These are phyloP conservation scores for Ceratobasidium sp. DNA, from an alignment of 1,284 basidiomycete genomes.

Conservation along the genomic window DNA sequence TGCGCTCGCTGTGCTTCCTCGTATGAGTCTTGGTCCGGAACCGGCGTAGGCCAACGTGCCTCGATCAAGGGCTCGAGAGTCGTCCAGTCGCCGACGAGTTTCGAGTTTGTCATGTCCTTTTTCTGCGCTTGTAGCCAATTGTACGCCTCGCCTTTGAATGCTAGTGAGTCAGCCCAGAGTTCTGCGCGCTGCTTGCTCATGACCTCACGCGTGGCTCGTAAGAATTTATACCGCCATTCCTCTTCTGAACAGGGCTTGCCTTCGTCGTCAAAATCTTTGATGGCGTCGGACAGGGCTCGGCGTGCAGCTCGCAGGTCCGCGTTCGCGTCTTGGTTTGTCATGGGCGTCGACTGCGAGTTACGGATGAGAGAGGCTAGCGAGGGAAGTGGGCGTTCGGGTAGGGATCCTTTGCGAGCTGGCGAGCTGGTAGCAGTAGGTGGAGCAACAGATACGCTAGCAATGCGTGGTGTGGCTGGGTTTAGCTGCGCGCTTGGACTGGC, in stretches of 20 bases:
- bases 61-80: constrained; percentile 12
- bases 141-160: constrained; percentile 6
- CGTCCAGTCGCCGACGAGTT: background rate
- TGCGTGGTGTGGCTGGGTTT: background rate
- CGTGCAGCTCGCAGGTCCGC: constrained; percentile 14
- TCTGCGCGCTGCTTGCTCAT: background rate
- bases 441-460: background rate
- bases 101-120: background rate
- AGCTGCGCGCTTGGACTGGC: background rate
- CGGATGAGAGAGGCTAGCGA: background rate
- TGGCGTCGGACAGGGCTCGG: background rate
- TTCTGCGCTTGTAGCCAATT: background rate
- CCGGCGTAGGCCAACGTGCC: constrained; percentile 3
- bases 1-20: background rate
- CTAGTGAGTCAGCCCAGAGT: constrained; percentile 6
- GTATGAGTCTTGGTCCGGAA: background rate
- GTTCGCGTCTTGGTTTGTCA: background rate
- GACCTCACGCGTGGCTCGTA: background rate
- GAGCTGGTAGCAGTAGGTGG: background rate
- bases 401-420: background rate
- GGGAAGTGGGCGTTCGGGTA: background rate
- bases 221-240: background rate
- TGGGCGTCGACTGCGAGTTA: background rate
- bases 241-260: background rate
- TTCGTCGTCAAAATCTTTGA: constrained; percentile 10